Conservation (phyloP, 805 yeast genomes). For the Zygoascus ofunaensis region DNA sequence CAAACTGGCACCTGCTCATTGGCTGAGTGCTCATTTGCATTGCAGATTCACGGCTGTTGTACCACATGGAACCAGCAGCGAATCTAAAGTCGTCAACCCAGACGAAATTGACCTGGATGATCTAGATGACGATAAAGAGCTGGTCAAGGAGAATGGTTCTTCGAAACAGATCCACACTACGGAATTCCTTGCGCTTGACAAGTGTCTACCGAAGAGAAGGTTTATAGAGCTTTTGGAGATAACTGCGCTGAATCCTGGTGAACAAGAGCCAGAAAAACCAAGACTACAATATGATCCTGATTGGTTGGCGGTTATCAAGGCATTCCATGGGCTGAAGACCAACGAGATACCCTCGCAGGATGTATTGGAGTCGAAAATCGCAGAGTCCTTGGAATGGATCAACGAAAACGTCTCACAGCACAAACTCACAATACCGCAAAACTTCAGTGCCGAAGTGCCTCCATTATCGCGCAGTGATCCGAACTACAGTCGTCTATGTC, state of each 20-base stretch:
- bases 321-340: conserved; percentile 11
- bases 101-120: conserved; percentile 17
- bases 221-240: conserved; percentile 48
- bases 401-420: conserved; percentile 20
- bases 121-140: background rate
- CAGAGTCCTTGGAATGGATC: conserved; percentile 24
- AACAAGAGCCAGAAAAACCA: background rate
- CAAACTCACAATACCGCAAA: conserved; percentile 22
- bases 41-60: conserved; percentile 56
- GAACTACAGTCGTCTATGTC: background rate
- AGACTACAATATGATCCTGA: conserved; percentile 27
- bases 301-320: conserved; percentile 30
- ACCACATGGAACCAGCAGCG: conserved; percentile 27
- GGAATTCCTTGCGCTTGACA: conserved; percentile 71
- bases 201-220: conserved; percentile 59
- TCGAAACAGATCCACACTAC: conserved; percentile 25
- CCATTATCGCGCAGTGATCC: conserved; percentile 3
- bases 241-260: conserved; percentile 1
- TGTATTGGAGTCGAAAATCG: conserved; percentile 11
- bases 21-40: conserved; percentile 91
- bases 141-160: background rate
- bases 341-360: background rate
- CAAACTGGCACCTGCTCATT: conserved; percentile 50
- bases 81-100: conserved; percentile 9
- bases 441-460: conserved; percentile 15